phyloP scores from a whole-genome alignment of 129 eudicot genomes.

The Erigeron canadensis region DNA sequence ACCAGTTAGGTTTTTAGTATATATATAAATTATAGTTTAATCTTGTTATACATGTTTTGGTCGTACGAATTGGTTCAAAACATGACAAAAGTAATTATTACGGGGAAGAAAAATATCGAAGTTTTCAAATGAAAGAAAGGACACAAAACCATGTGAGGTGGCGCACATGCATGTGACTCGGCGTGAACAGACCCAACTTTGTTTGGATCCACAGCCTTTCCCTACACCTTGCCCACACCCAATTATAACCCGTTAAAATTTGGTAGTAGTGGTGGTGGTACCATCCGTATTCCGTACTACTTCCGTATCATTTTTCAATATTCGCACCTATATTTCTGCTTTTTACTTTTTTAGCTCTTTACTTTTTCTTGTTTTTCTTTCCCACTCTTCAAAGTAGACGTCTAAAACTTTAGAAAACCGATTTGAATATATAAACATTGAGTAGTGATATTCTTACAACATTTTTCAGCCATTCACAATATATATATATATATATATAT shows the following conservation, averaged over 20 bases:
- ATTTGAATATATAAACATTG: too few species aligned
- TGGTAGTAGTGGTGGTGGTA: constrained; percentile 26
- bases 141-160: constrained; percentile 37
- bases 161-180: constrained; percentile 35
- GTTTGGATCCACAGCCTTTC: constrained; percentile 21
- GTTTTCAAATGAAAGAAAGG: background rate
- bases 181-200: constrained; percentile 14
- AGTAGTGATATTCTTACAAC: too few species aligned
- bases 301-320: constrained; percentile 33
- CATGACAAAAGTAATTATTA: background rate
- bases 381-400: too few species aligned
- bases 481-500: too few species aligned
- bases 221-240: constrained; percentile 29
- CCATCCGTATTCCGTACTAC: constrained; percentile 39
- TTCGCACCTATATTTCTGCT: background rate
- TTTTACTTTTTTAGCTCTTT: background rate
- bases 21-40: too few species aligned
- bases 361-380: background rate
- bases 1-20: too few species aligned
- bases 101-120: too few species aligned
- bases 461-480: too few species aligned
- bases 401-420: too few species aligned
- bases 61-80: background rate
- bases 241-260: constrained; percentile 12
- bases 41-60: too few species aligned